Evolutionary conservation across 2,329 filamentous ascomycete species (phyloP).

Genomic region (Stachybotrys chartarum): DNA sequence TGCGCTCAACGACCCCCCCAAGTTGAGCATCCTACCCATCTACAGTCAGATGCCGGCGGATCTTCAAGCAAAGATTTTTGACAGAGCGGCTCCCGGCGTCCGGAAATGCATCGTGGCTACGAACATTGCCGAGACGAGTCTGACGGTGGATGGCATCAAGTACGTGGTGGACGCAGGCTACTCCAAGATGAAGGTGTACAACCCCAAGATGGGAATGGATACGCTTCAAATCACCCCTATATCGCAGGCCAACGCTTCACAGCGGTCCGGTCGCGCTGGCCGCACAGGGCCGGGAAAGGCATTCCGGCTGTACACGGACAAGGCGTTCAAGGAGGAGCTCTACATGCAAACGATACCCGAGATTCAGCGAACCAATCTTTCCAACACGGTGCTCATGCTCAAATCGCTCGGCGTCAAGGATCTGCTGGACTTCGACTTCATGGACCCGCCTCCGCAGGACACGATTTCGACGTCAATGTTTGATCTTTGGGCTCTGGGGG

Average conservation of each 20-base stretch:
- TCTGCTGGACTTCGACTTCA: slow-evolving; percentile 94
- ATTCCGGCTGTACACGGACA: slow-evolving; percentile 88
- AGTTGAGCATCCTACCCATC: slow-evolving; percentile 90
- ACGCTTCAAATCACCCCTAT: slow-evolving; percentile 96
- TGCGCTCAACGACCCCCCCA: slow-evolving; percentile 87
- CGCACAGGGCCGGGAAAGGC: slow-evolving; percentile 93
- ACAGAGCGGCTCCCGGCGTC: slow-evolving; percentile 80
- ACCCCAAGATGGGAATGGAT: slow-evolving; percentile 98
- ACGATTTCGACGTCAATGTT: slow-evolving; percentile 96
- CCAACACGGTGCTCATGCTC: slow-evolving; percentile 87
- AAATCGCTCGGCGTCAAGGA: slow-evolving; percentile 95
- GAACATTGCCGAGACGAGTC: slow-evolving; percentile 95
- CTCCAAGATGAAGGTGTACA: slow-evolving; percentile 97
- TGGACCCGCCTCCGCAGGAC: slow-evolving; percentile 97
- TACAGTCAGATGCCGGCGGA: slow-evolving; percentile 99
- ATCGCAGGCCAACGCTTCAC: slow-evolving; percentile 90
- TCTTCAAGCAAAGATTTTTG: slow-evolving; percentile 95
- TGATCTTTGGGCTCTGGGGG: slow-evolving; percentile 92
- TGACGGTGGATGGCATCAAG: slow-evolving; percentile 98
- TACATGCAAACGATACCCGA: slow-evolving; percentile 97
- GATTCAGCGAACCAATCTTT: slow-evolving; percentile 92
- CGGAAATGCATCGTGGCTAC: slow-evolving; percentile 97
- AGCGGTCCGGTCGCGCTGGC: slow-evolving; percentile 87
- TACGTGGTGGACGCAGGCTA: slow-evolving; percentile 96
- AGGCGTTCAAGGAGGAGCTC: slow-evolving; percentile 90